phyloP scores from a whole-genome alignment of 805 yeast genomes.

The Ogataea methanolica region DNA sequence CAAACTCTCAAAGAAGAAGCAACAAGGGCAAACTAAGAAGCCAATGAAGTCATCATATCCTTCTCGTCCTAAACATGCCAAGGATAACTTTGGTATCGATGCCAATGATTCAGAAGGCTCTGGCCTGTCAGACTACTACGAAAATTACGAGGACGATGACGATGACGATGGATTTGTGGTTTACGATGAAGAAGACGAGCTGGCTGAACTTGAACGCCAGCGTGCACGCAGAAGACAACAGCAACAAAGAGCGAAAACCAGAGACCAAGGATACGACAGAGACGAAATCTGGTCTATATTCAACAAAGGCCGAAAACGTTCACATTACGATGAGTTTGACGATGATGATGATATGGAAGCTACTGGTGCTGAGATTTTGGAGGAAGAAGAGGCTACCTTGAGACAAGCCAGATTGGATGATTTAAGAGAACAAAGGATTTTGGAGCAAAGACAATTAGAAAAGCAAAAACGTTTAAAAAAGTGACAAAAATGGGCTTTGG shows the following conservation, averaged over 20 bases:
- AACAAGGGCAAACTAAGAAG: too few relatives aligned
- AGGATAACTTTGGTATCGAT: conserved; percentile 27
- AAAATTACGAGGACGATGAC: conserved; percentile 28
- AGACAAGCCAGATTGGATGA: conserved; percentile 75
- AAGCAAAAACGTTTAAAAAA: conserved; percentile 36
- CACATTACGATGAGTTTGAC: conserved; percentile 32
- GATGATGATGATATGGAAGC: conserved; percentile 85
- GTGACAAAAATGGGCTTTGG: background rate
- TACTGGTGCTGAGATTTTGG: conserved; percentile 81
- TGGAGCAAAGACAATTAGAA: conserved; percentile 42
- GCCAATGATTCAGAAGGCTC: conserved; percentile 15
- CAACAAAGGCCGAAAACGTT: conserved; percentile 42
- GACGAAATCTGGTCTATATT: conserved; percentile 90
- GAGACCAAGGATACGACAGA: conserved; percentile 54
- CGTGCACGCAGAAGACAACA: conserved; percentile 25
- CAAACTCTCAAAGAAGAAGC: conserved; percentile 34
- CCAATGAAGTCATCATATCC: conserved; percentile 4
- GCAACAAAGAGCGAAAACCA: background rate
- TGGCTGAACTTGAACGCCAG: conserved; percentile 11
- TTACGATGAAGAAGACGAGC: conserved; percentile 43
- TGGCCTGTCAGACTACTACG: conserved; percentile 23
- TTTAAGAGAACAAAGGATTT: conserved; percentile 57
- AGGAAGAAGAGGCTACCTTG: conserved; percentile 72
- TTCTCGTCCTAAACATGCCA: background rate
- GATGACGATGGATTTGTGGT: conserved; percentile 34